These are phyloP conservation scores for Bruguiera gymnorhiza DNA, from an alignment of 345 rosid species.

Conservation along the genomic window DNA sequence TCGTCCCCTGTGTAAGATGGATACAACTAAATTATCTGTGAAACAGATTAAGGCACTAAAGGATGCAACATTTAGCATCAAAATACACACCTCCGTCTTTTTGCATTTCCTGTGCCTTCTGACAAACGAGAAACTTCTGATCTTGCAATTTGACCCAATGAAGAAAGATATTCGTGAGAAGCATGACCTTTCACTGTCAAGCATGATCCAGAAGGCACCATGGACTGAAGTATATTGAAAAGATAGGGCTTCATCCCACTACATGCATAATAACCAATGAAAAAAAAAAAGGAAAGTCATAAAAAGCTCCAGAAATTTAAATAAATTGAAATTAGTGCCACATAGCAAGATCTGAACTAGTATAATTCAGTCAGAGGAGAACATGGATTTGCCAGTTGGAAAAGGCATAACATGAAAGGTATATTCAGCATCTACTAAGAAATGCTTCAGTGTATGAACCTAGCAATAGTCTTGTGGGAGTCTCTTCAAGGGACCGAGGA, in stretches of 20 bases:
- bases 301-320: background rate
- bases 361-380: too few species aligned
- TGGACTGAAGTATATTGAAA: slow-evolving; percentile 41
- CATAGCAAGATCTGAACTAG: too few species aligned
- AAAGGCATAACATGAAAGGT: background rate
- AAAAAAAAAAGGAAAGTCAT: background rate
- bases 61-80: background rate
- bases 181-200: slow-evolving; percentile 55
- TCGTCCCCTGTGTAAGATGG: slow-evolving; percentile 44
- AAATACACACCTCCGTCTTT: slow-evolving; percentile 46
- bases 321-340: background rate
- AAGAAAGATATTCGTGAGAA: slow-evolving; percentile 69
- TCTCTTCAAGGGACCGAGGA: too few species aligned
- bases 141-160: slow-evolving; percentile 61
- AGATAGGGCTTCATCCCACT: slow-evolving; percentile 48
- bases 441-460: background rate
- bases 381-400: too few species aligned
- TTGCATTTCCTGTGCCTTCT: slow-evolving; percentile 30
- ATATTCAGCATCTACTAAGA: background rate
- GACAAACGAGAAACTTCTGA: slow-evolving; percentile 58
- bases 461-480: background rate
- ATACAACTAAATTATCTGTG: slow-evolving; percentile 5
- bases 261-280: slow-evolving; percentile 22
- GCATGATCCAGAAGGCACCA: slow-evolving; percentile 52
- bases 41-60: background rate